These are phyloP conservation scores for Paraphaeosphaeria sporulosa DNA, from an alignment of 2,329 filamentous ascomycete genomes.

Conservation along the genomic window DNA sequence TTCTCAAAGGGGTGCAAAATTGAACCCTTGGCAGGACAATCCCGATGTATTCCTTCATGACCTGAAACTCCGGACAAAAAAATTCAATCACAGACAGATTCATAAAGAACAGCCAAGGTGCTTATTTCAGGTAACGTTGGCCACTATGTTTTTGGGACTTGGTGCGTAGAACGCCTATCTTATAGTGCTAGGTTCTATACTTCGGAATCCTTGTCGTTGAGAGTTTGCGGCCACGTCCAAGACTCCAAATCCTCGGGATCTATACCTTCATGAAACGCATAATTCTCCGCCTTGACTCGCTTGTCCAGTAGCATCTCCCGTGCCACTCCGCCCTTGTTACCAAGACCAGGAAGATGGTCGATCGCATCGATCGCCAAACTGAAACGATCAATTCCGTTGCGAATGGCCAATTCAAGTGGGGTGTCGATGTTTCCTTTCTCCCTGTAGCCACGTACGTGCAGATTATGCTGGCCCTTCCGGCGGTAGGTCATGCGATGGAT, in stretches of 20 bases:
- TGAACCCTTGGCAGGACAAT: neutral
- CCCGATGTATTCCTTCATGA: neutral
- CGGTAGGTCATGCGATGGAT: conserved; percentile 80
- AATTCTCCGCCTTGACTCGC: conserved; percentile 69
- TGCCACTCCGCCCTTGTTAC: conserved; percentile 68
- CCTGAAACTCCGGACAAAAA: neutral
- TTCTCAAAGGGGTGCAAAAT: neutral
- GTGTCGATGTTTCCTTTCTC: conserved; percentile 89
- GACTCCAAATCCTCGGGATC: conserved; percentile 71
- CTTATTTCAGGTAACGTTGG: too few relatives aligned
- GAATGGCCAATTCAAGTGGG: conserved; percentile 78
- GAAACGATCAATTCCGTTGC: conserved; percentile 80
- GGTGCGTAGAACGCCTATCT: neutral
- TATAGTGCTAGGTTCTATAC: neutral
- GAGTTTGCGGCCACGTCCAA: conserved; percentile 69
- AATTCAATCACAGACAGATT: neutral
- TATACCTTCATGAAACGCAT: conserved; percentile 72
- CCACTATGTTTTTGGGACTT: neutral
- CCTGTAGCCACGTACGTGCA: conserved; percentile 80
- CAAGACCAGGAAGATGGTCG: conserved; percentile 68
- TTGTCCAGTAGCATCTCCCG: conserved; percentile 70
- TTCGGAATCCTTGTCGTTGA: neutral
- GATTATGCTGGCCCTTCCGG: conserved; percentile 70
- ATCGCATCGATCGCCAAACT: conserved; percentile 80
- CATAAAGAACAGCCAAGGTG: too few relatives aligned